These are phyloP conservation scores for Pseudogymnoascus verrucosus DNA, from an alignment of 2,329 filamentous ascomycete genomes.

Conservation along the genomic window DNA sequence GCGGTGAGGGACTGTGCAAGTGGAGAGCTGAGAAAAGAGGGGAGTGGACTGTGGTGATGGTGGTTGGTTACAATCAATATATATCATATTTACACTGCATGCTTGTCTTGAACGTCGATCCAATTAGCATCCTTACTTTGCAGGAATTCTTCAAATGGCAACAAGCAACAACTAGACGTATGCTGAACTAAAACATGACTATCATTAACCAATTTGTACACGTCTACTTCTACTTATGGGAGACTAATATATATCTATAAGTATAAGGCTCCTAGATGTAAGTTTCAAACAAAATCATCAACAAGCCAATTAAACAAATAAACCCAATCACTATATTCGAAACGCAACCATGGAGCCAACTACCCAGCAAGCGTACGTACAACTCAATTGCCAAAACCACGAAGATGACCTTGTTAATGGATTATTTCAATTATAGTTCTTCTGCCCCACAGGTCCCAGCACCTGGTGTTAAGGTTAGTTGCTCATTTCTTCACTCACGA, in stretches of 20 bases:
- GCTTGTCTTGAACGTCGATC: background rate
- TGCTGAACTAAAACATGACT: background rate
- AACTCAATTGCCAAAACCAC: no score
- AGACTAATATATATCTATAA: background rate
- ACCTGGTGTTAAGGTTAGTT: no score
- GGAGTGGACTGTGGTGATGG: background rate
- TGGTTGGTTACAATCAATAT: background rate
- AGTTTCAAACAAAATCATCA: background rate
- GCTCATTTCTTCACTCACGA: no score
- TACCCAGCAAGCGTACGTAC: no score
- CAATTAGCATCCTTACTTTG: background rate
- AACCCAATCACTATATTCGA: background rate
- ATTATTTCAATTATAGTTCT: no score
- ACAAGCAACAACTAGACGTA: background rate
- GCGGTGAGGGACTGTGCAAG: background rate
- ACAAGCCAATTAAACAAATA: background rate
- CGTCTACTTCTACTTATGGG: no score
- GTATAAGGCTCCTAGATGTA: background rate
- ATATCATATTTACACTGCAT: background rate
- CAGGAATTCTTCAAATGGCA: background rate
- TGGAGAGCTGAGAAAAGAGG: background rate
- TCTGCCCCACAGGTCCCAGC: no score
- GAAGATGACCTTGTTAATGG: no score
- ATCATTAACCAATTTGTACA: background rate
- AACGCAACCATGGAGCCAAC: background rate